These are phyloP conservation scores for Saccharomycopsis babjevae DNA, from an alignment of 805 yeast genomes.

Conservation along the genomic window DNA sequence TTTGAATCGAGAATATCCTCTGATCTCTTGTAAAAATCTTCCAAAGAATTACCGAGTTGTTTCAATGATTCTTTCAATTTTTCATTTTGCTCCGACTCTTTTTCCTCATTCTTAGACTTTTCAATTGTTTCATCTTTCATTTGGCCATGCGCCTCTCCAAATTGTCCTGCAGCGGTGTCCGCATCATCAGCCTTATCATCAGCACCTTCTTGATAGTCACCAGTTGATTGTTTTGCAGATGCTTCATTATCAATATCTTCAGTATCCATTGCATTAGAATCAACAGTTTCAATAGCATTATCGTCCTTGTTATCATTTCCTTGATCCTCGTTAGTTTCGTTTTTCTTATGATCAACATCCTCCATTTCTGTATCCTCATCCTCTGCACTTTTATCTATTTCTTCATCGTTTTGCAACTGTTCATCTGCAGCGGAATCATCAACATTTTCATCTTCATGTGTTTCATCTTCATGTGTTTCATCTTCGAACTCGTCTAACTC, in stretches of 20 bases:
- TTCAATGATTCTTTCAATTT: slow-evolving; percentile 69
- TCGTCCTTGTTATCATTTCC: slow-evolving; percentile 35
- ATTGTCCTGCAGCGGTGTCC: slow-evolving; percentile 12
- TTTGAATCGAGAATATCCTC: slow-evolving; percentile 49
- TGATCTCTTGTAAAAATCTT: slow-evolving; percentile 83
- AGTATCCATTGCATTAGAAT: slow-evolving; percentile 36
- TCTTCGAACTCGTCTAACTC: slow-evolving; percentile 18
- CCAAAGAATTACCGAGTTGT: slow-evolving; percentile 83
- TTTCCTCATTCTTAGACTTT: slow-evolving; percentile 33
- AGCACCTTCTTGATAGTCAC: slow-evolving; percentile 54
- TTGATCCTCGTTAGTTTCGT: slow-evolving; percentile 30
- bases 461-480: slow-evolving; percentile 18
- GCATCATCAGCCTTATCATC: slow-evolving; percentile 47
- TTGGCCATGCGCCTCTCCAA: slow-evolving; percentile 10
- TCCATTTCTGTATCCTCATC: slow-evolving; percentile 26
- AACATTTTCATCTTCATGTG: slow-evolving; percentile 20
- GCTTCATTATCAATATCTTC: slow-evolving; percentile 46
- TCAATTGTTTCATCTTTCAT: slow-evolving; percentile 21
- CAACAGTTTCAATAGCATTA: slow-evolving; percentile 42
- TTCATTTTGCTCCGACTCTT: slow-evolving; percentile 35
- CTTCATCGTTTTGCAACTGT: slow-evolving; percentile 23
- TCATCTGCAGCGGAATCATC: slow-evolving; percentile 23
- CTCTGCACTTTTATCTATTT: slow-evolving; percentile 27
- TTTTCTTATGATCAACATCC: slow-evolving; percentile 26
- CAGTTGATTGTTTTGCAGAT: slow-evolving; percentile 49